phyloP scores from a whole-genome alignment of 192 early-diverging fungal genomes.

The Neocallimastix lanati region DNA sequence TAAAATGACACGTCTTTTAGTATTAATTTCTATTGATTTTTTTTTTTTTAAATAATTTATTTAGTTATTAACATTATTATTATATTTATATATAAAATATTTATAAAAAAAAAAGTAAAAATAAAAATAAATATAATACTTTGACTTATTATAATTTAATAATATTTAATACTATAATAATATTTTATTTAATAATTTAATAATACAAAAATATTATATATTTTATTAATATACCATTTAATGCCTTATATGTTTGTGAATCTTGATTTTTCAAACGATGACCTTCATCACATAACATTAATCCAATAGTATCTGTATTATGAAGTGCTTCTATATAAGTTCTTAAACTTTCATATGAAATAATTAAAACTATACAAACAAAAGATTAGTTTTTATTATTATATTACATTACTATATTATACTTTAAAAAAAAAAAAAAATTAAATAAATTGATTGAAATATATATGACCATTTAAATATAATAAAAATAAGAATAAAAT shows the following conservation, averaged over 20 bases:
- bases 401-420: no score
- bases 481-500: not conserved
- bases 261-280: conserved; percentile 1
- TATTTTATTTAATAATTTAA: no score
- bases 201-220: no score
- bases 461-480: no score
- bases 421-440: not conserved
- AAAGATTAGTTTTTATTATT: no score
- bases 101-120: not conserved
- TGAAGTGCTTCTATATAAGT: conserved; percentile 55
- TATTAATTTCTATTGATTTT: conserved; percentile 68
- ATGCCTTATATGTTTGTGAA: not conserved
- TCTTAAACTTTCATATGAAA: conserved; percentile 92
- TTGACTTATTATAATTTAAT: no score
- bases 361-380: conserved; percentile 87
- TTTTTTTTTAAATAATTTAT: no score
- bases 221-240: not conserved
- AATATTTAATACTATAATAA: no score
- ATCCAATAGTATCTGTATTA: conserved; percentile 60
- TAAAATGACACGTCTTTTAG: conserved; percentile 78
- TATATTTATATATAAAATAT: not conserved
- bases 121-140: conserved; percentile 41
- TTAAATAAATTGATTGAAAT: conserved; percentile 44
- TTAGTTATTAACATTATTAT: conserved; percentile 66
- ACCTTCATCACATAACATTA: conserved; percentile 92